These are phyloP conservation scores for Arthroderma sp. DNA, from an alignment of 2,329 filamentous ascomycete genomes.

Conservation along the genomic window DNA sequence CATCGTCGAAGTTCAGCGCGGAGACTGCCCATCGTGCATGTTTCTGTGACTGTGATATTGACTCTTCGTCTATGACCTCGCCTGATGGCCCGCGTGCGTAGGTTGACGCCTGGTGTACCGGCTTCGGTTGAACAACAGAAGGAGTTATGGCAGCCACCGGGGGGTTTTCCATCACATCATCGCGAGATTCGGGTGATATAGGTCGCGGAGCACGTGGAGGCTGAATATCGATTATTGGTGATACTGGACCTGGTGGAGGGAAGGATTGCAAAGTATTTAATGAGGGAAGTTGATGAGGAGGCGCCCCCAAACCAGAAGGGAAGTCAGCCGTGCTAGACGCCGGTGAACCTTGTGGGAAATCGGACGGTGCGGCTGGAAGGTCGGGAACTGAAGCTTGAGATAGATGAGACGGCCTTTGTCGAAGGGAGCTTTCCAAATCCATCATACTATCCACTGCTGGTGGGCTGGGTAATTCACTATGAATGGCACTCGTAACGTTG, in stretches of 20 bases:
- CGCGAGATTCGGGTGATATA: conserved; percentile 4
- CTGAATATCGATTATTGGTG: conserved; percentile 12
- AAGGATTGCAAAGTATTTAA: conserved; percentile 27
- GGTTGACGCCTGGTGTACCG: conserved; percentile 17
- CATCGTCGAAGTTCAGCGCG: conserved; percentile 91
- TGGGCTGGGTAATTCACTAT: conserved; percentile 11
- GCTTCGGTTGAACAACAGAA: conserved; percentile 16
- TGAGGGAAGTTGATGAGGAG: conserved; percentile 7
- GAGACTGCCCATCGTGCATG: conserved; percentile 96
- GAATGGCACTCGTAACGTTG: conserved; percentile 13
- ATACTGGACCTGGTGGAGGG: conserved; percentile 24
- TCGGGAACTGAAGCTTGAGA: conserved; percentile 16
- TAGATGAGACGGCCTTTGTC: conserved; percentile 18
- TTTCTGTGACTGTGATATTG: conserved; percentile 73
- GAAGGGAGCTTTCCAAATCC: conserved; percentile 8
- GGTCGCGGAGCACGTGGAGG: conserved; percentile 12
- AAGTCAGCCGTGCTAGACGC: conserved; percentile 7
- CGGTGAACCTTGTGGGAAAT: conserved; percentile 20
- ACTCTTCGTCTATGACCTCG: conserved; percentile 49
- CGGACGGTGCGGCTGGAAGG: conserved; percentile 27
- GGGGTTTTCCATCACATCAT: conserved; percentile 3
- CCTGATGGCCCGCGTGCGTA: conserved; percentile 11
- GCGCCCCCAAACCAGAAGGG: conserved; percentile 9
- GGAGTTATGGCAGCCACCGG: conserved; percentile 6
- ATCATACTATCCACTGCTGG: conserved; percentile 9